Conservation (phyloP, 768 basidiomycete species). For the Omphalotus guepiniiformis region DNA sequence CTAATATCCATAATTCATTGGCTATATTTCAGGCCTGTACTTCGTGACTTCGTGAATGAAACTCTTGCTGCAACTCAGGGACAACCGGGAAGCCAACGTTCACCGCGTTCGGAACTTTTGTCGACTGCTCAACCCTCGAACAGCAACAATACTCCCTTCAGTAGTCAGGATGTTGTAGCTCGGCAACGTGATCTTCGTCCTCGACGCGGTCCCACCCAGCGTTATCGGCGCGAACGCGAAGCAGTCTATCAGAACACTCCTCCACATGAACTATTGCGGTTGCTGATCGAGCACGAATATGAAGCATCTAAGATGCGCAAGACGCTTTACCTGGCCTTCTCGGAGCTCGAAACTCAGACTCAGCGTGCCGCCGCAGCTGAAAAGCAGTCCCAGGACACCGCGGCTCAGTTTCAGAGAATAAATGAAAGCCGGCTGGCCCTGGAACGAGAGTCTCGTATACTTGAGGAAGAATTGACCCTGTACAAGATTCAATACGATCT, state of each 20-base stretch:
- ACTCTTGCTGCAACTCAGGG: background rate
- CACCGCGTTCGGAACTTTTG: constrained; percentile 3
- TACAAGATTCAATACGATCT: constrained; percentile 7
- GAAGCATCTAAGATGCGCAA: constrained; percentile 36
- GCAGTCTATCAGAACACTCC: constrained; percentile 26
- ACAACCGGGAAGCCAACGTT: background rate
- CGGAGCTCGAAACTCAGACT: constrained; percentile 31
- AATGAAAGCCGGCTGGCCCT: background rate
- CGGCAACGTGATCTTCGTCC: background rate
- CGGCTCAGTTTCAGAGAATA: background rate
- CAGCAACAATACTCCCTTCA: background rate
- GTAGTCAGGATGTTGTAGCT: background rate
- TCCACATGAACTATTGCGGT: constrained; percentile 23
- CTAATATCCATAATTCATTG: background rate
- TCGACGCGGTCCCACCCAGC: constrained; percentile 25
- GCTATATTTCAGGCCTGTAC: background rate
- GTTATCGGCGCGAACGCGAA: constrained; percentile 31
- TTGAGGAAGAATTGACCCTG: constrained; percentile 5
- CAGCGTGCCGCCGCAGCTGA: constrained; percentile 5
- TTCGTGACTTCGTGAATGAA: constrained; percentile 6
- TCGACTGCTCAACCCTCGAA: background rate
- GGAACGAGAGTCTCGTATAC: constrained; percentile 2
- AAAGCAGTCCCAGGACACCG: background rate
- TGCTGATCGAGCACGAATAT: constrained; percentile 37
- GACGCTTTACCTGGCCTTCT: constrained; percentile 30